Base-by-base conservation (phyloP, 305 asterid species). In the Fraxinus latifolia region DNA sequence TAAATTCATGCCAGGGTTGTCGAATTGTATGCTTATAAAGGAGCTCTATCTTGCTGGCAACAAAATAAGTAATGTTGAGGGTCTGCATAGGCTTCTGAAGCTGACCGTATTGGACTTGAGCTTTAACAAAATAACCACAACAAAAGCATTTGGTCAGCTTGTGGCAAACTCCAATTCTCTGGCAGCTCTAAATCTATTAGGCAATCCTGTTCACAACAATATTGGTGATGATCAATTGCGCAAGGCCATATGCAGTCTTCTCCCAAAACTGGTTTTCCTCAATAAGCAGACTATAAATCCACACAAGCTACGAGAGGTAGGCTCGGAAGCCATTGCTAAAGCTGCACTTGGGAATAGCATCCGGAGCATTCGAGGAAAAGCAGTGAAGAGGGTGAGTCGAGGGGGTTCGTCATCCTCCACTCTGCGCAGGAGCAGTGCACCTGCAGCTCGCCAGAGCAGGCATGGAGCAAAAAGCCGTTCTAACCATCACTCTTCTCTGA, bases 111-210 rank as follows among this genome's bases (percentile, higher is more conserved):
- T 94, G 77, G 97, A 94, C 87, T 79, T 94, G 88, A 92, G 97
- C 89, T 92, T 92, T 87, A 92, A 94, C 91, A 94, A 91, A 77
- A 88, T 93, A 77, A 88, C 94, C 0, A 90, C 97, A 33, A 88
- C 92, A 17, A 93, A 92, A 84, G 93, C 92, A n/a, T 91, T 94
- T 12, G 96, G 97, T 60, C 98, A 94, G 89, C 95, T 94, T 21
- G 96, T 92, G 31, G 98, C 97, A 29, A 94, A 93, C 83, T 91
- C 90, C 81, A 90, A 84, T 78, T 89, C 97, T 81, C 81, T 94
- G 14, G 82, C 85, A 67, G 97, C 97, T 77, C 81, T 94, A 17
- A 93, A 93, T 85, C 90, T 94, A 1, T 75, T 92, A 80, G 98
- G 98, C 4, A 91, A 92, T 85, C 97, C 97, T 4, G 87, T 92